These are phyloP conservation scores for Corchorus olitorius DNA, from an alignment of 345 rosid species.

Conservation along the genomic window DNA sequence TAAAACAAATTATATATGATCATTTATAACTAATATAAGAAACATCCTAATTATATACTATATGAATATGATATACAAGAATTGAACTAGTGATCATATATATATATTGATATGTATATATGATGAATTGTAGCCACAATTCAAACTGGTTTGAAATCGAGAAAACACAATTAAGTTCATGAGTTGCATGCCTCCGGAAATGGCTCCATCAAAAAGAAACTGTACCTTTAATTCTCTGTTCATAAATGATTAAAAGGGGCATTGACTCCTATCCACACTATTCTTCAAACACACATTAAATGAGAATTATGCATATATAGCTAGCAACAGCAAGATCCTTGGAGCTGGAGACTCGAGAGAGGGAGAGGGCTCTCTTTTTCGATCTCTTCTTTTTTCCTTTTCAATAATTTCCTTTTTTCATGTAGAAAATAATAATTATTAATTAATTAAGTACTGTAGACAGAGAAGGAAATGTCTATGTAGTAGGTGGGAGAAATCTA, in stretches of 20 bases:
- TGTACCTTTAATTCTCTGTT: not conserved
- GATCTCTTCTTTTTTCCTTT: not conserved
- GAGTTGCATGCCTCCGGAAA: not conserved
- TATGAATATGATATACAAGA: too few relatives aligned
- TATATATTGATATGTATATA: not conserved
- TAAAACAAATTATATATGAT: too few relatives aligned
- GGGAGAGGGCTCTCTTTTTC: too few relatives aligned
- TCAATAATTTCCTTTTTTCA: too few relatives aligned
- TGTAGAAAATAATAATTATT: not conserved
- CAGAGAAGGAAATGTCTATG: constrained; percentile 6
- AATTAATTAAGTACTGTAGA: not conserved
- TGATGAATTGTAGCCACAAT: not conserved
- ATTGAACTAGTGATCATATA: too few relatives aligned
- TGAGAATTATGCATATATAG: not conserved
- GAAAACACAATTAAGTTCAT: not conserved
- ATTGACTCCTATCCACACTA: too few relatives aligned
- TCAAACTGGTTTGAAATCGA: not conserved
- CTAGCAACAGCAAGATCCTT: not conserved
- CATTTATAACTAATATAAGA: too few relatives aligned
- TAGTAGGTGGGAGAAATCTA: constrained; percentile 21
- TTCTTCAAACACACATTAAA: not conserved
- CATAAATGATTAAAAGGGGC: not conserved
- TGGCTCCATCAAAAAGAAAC: not conserved
- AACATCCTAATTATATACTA: too few relatives aligned
- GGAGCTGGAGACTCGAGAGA: not conserved